Evolutionary conservation across 1,284 basidiomycete species (phyloP), one percentile per base, ranked within the genome.

Genomic region (Naganishia sp.): DNA sequence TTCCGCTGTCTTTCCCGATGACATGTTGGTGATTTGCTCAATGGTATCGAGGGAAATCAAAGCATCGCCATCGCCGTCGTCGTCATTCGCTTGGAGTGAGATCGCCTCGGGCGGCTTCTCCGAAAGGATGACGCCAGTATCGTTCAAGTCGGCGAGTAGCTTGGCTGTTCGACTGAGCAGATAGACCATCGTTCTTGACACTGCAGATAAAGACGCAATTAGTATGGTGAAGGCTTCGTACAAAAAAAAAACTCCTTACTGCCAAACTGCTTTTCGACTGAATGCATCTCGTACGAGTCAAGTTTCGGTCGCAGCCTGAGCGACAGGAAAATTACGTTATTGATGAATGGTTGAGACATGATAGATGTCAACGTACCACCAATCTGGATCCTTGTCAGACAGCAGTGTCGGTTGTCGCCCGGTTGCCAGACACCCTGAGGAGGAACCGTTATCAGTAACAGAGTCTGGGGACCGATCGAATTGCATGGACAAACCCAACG

Each of bases 191-290:
- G 74, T 72, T 50, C 74, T 73, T n/a, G 74, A 75, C 74, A 79
- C 74, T 74, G 65, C 2, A 52, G 17, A 46, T 1, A 32, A 28
- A 11, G 10, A 64, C n/a, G 23, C 15, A 25, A 56, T 35, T n/a
- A 49, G 10, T 35, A 21, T 4, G 15, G 28, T 28, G 62, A 32
- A 11, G 9, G 41, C 42, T 5, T 28, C 39, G 45, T 41, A 13
- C 43, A 9, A 6, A 1, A 23, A 23, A 21, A 66, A 57, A 75
- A 75, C 45, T 73, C 82, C 74, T 80, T 56, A 76, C 75, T 80
- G 66, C 83, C 84, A 72, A 83, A 82, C 65, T 82, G 80, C 71
- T 79, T 82, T 73, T 85, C 84, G 32, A 83, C 80, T 66, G 80
- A 76, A 77, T 81, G 71, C 69, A 76, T 70, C 72, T 79, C 75